Conservation (phyloP, 169 alveolate species). For the Plasmodium vinckei region DNA sequence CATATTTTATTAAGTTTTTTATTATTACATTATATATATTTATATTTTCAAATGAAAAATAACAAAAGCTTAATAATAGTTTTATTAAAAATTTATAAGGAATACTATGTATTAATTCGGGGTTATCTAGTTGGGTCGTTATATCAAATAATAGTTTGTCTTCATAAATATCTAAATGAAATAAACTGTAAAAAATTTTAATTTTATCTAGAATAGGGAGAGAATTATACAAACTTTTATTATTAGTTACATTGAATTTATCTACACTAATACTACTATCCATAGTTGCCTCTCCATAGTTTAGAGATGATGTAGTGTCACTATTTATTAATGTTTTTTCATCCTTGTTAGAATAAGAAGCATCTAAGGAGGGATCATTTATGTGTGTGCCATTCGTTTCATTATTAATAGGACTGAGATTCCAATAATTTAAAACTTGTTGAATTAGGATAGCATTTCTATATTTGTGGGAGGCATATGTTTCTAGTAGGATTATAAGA, state of each 20-base stretch:
- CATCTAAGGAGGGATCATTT: too few relatives aligned
- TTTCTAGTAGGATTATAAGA: conserved; percentile 20
- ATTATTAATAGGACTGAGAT: too few relatives aligned
- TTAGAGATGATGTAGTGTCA: too few relatives aligned
- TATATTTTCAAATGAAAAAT: conserved; percentile 34
- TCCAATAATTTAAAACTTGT: not conserved
- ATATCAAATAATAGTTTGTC: conserved; percentile 18
- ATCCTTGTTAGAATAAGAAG: too few relatives aligned
- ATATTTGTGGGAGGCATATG: conserved; percentile 56
- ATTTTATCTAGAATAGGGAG: conserved; percentile 15
- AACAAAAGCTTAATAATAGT: conserved; percentile 38
- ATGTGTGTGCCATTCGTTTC: too few relatives aligned
- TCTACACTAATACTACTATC: not conserved
- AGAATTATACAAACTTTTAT: not conserved
- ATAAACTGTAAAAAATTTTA: conserved; percentile 29
- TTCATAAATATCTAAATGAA: conserved; percentile 51
- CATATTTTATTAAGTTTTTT: conserved; percentile 64
- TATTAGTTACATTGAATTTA: not conserved
- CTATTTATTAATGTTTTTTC: too few relatives aligned
- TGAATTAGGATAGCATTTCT: conserved; percentile 15
- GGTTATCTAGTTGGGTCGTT: not conserved
- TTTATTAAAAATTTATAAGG: conserved; percentile 20
- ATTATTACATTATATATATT: conserved; percentile 45
- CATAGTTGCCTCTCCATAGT: not conserved
- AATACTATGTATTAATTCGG: not conserved